phyloP scores from a whole-genome alignment of 2,329 filamentous ascomycete species.

The Tolypocladium guangdongense region DNA sequence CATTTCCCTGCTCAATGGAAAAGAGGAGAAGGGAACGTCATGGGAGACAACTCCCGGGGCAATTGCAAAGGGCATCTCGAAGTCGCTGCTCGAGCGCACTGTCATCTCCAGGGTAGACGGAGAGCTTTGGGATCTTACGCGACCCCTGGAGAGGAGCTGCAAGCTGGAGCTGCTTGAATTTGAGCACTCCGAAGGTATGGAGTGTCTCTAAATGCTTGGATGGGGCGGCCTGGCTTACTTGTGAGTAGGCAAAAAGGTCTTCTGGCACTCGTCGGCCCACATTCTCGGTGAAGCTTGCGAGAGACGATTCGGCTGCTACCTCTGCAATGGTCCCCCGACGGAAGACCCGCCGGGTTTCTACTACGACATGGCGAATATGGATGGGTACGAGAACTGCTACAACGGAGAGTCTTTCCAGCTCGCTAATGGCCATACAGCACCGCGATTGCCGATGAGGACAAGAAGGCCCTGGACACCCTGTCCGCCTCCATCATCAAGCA shows the following conservation, averaged over 20 bases:
- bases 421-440: constrained; percentile 44
- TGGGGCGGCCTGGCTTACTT: constrained; percentile 1
- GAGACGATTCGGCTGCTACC: constrained; percentile 76
- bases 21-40: constrained; percentile 61
- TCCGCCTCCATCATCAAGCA: constrained; percentile 85
- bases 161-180: constrained; percentile 79
- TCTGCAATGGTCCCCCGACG: constrained; percentile 89
- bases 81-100: constrained; percentile 73
- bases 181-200: constrained; percentile 33
- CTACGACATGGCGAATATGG: constrained; percentile 76
- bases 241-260: constrained; percentile 68
- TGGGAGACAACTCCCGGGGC: constrained; percentile 85
- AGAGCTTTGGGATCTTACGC: constrained; percentile 82
- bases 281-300: constrained; percentile 93
- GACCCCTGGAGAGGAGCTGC: constrained; percentile 81
- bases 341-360: constrained; percentile 73
- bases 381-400: constrained; percentile 15
- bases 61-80: constrained; percentile 70
- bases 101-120: constrained; percentile 81
- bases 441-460: constrained; percentile 65
- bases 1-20: constrained; percentile 63
- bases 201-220: fast-evolving
- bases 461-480: constrained; percentile 73
- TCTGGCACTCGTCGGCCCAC: constrained; percentile 96
- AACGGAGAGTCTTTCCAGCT: background rate